These are phyloP conservation scores for Ochetophila trinervis DNA, from an alignment of 306 rosid genomes.

Conservation along the genomic window DNA sequence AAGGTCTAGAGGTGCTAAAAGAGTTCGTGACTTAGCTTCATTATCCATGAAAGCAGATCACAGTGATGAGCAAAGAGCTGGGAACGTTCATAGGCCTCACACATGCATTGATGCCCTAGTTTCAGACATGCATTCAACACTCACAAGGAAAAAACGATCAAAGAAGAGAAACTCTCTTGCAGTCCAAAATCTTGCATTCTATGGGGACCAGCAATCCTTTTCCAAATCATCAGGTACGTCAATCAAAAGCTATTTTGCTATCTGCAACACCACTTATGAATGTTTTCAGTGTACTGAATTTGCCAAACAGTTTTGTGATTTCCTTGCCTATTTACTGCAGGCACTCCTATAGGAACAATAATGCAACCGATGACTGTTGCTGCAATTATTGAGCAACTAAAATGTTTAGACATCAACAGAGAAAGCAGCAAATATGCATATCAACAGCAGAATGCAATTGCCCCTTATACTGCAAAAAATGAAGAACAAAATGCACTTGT, in stretches of 20 bases:
- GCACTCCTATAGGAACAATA: conserved; percentile 26
- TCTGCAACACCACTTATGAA: background rate
- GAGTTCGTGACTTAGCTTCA: conserved; percentile 34
- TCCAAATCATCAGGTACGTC: conserved; percentile 50
- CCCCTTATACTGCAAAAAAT: conserved; percentile 43
- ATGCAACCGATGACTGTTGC: conserved; percentile 31
- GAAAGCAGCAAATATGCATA: conserved; percentile 41
- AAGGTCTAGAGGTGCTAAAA: conserved; percentile 50
- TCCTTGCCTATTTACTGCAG: conserved; percentile 37
- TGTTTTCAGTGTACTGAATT: background rate
- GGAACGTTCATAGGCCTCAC: conserved; percentile 27
- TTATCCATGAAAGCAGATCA: conserved; percentile 29
- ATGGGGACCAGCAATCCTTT: conserved; percentile 28
- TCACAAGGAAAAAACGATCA: conserved; percentile 49
- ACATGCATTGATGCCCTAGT: conserved; percentile 41
- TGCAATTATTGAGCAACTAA: conserved; percentile 49
- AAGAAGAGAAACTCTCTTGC: conserved; percentile 43
- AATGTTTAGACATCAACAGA: conserved; percentile 49
- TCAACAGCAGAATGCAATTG: conserved; percentile 44
- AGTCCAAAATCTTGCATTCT: conserved; percentile 33
- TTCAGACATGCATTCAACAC: conserved; percentile 33
- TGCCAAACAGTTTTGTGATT: conserved; percentile 2
- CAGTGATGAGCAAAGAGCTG: conserved; percentile 23
- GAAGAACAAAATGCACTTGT: conserved; percentile 43
- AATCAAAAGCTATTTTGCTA: conserved; percentile 7